Percentiles rank a stretch among this genome's conserved stretches.
Conservation (phyloP, 805 yeast species). For the Saturnispora quitensis region DNA sequence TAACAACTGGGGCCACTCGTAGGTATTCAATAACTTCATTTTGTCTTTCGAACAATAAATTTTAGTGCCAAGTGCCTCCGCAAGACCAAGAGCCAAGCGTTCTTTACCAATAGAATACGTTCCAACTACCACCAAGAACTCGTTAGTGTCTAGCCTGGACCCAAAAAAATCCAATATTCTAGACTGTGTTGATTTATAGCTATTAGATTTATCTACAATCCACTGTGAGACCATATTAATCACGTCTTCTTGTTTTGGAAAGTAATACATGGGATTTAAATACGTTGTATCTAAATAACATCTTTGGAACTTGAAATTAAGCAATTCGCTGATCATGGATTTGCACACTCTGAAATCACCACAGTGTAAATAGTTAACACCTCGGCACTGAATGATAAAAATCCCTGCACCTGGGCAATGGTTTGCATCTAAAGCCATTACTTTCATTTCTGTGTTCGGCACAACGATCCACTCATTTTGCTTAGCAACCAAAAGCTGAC, state of each 20-base stretch:
- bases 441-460: slow-evolving; percentile 37
- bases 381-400: slow-evolving; percentile 51
- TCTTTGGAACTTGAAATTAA: slow-evolving; percentile 35
- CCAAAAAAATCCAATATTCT: slow-evolving; percentile 31
- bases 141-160: slow-evolving; percentile 10
- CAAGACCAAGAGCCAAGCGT: slow-evolving; percentile 61
- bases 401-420: slow-evolving; percentile 96
- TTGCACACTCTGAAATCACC: slow-evolving; percentile 83
- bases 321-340: slow-evolving; percentile 36
- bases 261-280: slow-evolving; percentile 59
- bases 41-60: slow-evolving; percentile 45
- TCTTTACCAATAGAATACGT: slow-evolving; percentile 93
- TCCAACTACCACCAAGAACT: slow-evolving; percentile 57
- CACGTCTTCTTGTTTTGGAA: slow-evolving; percentile 70
- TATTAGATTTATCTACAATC: slow-evolving; percentile 25
- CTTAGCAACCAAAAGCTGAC: slow-evolving; percentile 31
- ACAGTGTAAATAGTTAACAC: slow-evolving; percentile 56
- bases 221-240: slow-evolving; percentile 50
- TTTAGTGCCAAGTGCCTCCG: slow-evolving; percentile 41
- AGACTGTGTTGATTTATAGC: slow-evolving; percentile 19
- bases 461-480: slow-evolving; percentile 30
- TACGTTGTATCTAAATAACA: slow-evolving; percentile 90
- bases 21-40: slow-evolving; percentile 36
- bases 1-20: slow-evolving; percentile 35
- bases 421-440: slow-evolving; percentile 71